Evolutionary conservation across 225 moss, liverwort and hornwort species (phyloP), one percentile per base, ranked within the genome.

Genomic region (Asterella californica): DNA sequence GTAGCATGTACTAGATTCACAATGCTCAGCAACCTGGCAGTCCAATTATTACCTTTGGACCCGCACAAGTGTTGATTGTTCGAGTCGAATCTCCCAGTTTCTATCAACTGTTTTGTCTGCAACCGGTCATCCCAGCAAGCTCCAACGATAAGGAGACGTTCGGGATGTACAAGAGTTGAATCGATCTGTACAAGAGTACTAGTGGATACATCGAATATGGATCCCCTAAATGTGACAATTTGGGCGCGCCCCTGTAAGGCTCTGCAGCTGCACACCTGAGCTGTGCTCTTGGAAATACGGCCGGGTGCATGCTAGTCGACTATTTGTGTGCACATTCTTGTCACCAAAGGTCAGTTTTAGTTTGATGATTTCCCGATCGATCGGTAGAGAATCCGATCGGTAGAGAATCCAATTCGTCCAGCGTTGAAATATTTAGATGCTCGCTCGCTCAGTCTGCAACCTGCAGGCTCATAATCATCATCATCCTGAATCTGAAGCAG

Each of bases 241-340:
- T 27, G 32, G n/a, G 74, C 9, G 12, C 74, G 30, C 32, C 53
- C 17, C 36, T 34, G 34, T 33, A 34, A 67, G 53, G 24, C 17
- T 11, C 15, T 12, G 17, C 22, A 53, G 74, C 59, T 59, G 57
- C 75, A 76, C 57, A 38, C 38, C 75, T 37, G 75, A 76, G 75
- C 75, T 76, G 75, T 76, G 75, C 57, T 57, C 11, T 36, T 57
- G 75, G 37, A 76, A 76, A 60, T 59, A 57, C 75, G 75, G 75
- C 75, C 75, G 75, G 59, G 75, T 76, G 75, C 59, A 12, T n/a
- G 75, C 75, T 22, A 60, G 15, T 42, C 3, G 7, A 42, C 7
- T 42, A 42, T 42, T 42, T 7, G 42, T 7, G 42, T 42, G 42
- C 42, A 3, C 42, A 42, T 42, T 42, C 42, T 42, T 42, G 42